Evolutionary conservation across 1,139 yeast species (phyloP), one percentile per base, ranked within the genome.

Genomic region (Yamadazyma conglobata): DNA sequence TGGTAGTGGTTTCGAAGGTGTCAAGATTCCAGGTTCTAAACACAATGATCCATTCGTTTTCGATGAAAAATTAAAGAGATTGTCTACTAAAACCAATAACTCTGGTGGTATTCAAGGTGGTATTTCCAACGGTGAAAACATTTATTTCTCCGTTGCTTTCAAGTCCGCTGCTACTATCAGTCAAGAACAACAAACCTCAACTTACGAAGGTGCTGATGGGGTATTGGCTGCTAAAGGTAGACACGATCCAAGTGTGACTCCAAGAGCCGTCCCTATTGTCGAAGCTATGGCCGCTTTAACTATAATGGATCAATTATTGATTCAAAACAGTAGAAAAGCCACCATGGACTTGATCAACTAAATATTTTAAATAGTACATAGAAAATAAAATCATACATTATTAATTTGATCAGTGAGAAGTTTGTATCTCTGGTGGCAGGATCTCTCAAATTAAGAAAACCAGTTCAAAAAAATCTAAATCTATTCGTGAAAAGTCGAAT

Each of bases 31-130:
- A 30, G 98, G 98, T 16, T 89, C 97, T 14, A 59, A 82, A 58
- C 98, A 91, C 65, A 91, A 91, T 51, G 98, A 91, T 59, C 73
- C 91, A 22, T 89, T 89, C 60, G 70, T 70, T 49, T 71, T 56
- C 47, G 81, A 77, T 46, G 75, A 68, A 39, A 60, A 60, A 15
- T 55, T 68, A 12, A 67, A 77, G 17, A 71, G 73, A 48, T 71
- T 91, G 56, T 81, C 88, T 58, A 91, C 98, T 19, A 70, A 59
- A 47, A 89, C 97, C 19, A 91, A 93, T 65, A 81, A 83, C 62
- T 85, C 95, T 19, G 98, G 98, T 48, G 98, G 98, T 60, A 77
- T 89, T 39, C 98, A 91, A 66, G 98, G 98, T 51, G 98, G 98
- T 52, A 91, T 91, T 50, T 70, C 95, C 34, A 91, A 91, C 57